These are phyloP conservation scores for Wickerhamiella nectarea DNA, from an alignment of 805 yeast species.

Conservation along the genomic window DNA sequence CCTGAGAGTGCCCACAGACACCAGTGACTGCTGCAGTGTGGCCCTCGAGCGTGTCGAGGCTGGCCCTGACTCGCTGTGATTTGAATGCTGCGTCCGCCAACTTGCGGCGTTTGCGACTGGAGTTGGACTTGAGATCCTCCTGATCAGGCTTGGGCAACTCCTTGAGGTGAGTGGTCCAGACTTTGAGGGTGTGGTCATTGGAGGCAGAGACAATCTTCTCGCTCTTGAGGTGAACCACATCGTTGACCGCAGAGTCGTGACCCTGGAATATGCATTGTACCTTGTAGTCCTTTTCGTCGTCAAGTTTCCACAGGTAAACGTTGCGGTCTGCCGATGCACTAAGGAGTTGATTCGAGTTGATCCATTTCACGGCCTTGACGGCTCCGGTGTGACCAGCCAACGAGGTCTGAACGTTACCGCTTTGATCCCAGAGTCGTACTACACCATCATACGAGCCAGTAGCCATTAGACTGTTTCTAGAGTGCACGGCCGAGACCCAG, in stretches of 20 bases:
- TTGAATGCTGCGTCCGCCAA: slow-evolving; percentile 59
- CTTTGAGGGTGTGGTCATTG: slow-evolving; percentile 61
- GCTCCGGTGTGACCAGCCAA: slow-evolving; percentile 82
- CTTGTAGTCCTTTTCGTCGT: slow-evolving; percentile 35
- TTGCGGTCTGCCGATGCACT: slow-evolving; percentile 84
- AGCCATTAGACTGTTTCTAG: slow-evolving; percentile 37
- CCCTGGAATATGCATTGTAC: slow-evolving; percentile 80
- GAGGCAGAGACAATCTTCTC: slow-evolving; percentile 71
- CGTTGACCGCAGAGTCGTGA: slow-evolving; percentile 77
- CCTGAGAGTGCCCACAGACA: slow-evolving; percentile 58
- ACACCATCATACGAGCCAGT: slow-evolving; percentile 93
- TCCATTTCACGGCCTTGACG: slow-evolving; percentile 69
- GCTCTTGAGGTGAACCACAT: slow-evolving; percentile 36
- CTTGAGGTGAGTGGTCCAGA: slow-evolving; percentile 81
- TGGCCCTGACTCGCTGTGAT: slow-evolving; percentile 65
- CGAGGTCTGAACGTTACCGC: slow-evolving; percentile 70
- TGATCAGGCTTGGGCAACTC: slow-evolving; percentile 46
- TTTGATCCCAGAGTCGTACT: slow-evolving; percentile 73
- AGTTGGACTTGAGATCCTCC: slow-evolving; percentile 37
- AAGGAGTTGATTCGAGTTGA: slow-evolving; percentile 59
- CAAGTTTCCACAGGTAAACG: slow-evolving; percentile 74
- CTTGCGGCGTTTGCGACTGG: slow-evolving; percentile 79
- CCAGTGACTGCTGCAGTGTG: slow-evolving; percentile 83
- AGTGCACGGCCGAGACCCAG: slow-evolving; percentile 75
- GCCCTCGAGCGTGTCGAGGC: slow-evolving; percentile 63